Evolutionary conservation across 2,329 filamentous ascomycete genomes (phyloP), one percentile per base, ranked within the genome.

Genomic region (Aspergillus ibericus): DNA sequence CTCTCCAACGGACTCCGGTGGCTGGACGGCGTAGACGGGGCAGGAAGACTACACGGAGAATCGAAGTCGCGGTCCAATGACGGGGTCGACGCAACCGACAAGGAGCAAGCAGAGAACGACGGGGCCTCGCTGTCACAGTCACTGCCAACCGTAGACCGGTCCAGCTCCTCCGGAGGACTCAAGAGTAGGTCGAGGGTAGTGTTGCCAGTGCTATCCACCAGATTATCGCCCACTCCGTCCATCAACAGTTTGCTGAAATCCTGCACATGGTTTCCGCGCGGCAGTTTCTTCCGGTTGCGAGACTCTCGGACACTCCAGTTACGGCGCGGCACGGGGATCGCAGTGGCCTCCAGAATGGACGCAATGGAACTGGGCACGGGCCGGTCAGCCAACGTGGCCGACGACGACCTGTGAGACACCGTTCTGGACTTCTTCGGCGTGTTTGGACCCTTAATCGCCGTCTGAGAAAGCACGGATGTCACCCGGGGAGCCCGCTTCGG

Each of bases 61-160:
- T 80, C 77, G 55, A 82, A 76, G 46, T 77, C 76, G 42, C 78
- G 78, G 3, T 79, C 80, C 13, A 85, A 75, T 1, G 82, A 84
- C 1, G 83, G 81, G 54, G 85, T 76, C 0, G 84, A 86, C n/a
- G 85, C 83, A 64, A 78, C 81, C 2, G 85, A 87, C 16, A 82
- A 73, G 1, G 84, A 86, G 54, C 81, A 74, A 1, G 77, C 74
- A 6, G 78, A 80, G 38, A 77, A 69, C 16, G 66, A 67, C 18
- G 71, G 71, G 0, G 75, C 73, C 54, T 81, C 78, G 62, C 78
- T 75, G 55, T 79, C 76, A n/a, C 66, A 73, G 20, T 81, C 76
- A 63, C 74, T 81, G 58, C 66, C 70, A 18, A 72, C 65, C 3
- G 69, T 64, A 46, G 77, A 70, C 62, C 78, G 79, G 42, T 75